Percentiles rank a stretch among this genome's conserved stretches.
Evolutionary conservation across 768 basidiomycete genomes (phyloP).

Genomic region (Naganishia vishniacii): DNA sequence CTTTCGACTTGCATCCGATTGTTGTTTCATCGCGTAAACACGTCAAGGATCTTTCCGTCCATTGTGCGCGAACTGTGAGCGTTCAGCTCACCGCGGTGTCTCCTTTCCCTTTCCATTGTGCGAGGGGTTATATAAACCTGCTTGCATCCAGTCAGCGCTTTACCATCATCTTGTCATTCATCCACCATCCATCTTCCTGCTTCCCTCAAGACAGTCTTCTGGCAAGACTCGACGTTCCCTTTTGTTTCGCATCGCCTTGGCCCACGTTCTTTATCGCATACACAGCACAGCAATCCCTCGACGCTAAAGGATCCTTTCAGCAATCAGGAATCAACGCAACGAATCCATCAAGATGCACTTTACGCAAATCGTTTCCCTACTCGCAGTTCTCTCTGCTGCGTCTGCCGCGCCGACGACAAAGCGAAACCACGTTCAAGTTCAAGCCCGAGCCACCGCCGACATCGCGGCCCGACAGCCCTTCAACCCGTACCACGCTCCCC

Average conservation of each 20-base stretch:
- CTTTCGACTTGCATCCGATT: too few species aligned
- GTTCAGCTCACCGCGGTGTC: background rate
- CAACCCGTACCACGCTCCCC: slow-evolving; percentile 53
- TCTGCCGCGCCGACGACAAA: slow-evolving; percentile 6
- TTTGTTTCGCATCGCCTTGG: background rate
- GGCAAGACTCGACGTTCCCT: slow-evolving; percentile 8
- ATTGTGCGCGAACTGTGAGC: too few species aligned
- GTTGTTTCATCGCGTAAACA: too few species aligned
- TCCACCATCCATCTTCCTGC: background rate
- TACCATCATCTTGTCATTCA: background rate
- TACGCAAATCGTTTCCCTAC: slow-evolving; percentile 5
- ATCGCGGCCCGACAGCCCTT: slow-evolving; percentile 6
- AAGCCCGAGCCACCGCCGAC: background rate
- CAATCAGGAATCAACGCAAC: too few species aligned
- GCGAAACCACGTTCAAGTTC: slow-evolving; percentile 14
- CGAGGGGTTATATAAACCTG: too few species aligned
- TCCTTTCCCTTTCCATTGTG: too few species aligned
- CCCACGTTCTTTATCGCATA: slow-evolving; percentile 12
- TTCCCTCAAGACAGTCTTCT: slow-evolving; percentile 8
- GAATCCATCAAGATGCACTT: background rate
- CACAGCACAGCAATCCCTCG: background rate
- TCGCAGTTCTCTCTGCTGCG: background rate
- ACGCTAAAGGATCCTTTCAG: background rate
- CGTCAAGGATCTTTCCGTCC: too few species aligned
- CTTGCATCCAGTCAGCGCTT: too few species aligned